Base-by-base conservation (phyloP, 768 basidiomycete species). In the Leccinum imitatum region DNA sequence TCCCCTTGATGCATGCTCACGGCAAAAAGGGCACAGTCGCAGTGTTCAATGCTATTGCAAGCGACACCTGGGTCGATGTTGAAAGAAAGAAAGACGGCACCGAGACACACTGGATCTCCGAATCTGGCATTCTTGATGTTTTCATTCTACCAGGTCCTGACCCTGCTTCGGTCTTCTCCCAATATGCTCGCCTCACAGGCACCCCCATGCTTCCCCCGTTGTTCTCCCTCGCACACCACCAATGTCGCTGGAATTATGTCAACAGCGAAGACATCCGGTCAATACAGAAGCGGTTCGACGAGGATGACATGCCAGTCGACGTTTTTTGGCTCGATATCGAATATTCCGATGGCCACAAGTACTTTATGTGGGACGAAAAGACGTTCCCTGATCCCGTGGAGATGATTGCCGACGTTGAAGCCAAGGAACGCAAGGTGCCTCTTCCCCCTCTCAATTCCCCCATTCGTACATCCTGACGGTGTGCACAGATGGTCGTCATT, bases 321-420 rank as follows among this genome's bases (percentile, higher is more conserved):
- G 94, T 95, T 3, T 88, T 98, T 70, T 98, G 95, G 96, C 82
- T 98, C 47, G 96, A 97, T 75, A 97, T 98, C 67, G 96, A 97
- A 71, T 97, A 97, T 73, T 79, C 95, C 0, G 86, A 90, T 48
- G 93, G 93, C 50, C 93, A 97, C 77, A 90, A 93, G 73, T 98
- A 99, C 80, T 94, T 98, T 73, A 91, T 98, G 63, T 99, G 97
- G 97, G 87, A 98, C 67, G 79, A 87, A 60, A 90, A 90, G 75
- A 84, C 80, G 39, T 98, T 98, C 87, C 93, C 95, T 6, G 91
- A 97, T 70, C 96, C 96, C 1, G 88, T 93, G 17, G 87, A 89
- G 54, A 98, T 99, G 97, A 84, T 87, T 48, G 87, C 92, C 52
- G 91, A 92, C 54, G 91, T 99, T 6, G 91, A 90, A 51, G 90